Evolutionary conservation across 805 yeast species (phyloP).

Genomic region (Sugiyamaella chiloensis): DNA sequence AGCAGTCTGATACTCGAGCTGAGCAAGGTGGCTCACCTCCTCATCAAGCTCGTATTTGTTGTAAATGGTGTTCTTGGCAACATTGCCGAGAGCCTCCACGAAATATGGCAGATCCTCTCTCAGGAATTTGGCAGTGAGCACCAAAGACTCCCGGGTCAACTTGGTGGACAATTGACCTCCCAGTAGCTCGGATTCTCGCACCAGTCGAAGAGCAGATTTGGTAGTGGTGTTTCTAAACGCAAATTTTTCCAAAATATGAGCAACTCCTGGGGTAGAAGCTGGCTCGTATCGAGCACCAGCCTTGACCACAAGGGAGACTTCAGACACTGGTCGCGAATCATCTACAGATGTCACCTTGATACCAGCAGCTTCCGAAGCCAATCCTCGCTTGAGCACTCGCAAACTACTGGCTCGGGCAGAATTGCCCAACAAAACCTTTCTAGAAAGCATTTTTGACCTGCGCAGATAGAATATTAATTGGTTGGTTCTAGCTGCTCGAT

Average conservation of each 20-base stretch:
- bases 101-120: constrained; percentile 88
- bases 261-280: constrained; percentile 62
- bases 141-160: constrained; percentile 81
- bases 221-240: constrained; percentile 72
- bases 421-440: background rate
- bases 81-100: constrained; percentile 79
- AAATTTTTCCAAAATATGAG: constrained; percentile 82
- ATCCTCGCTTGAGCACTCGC: background rate
- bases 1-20: constrained; percentile 51
- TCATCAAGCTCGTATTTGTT: constrained; percentile 82
- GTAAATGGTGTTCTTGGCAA: constrained; percentile 61
- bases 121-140: constrained; percentile 77
- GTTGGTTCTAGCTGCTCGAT: too few relatives aligned
- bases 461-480: too few relatives aligned
- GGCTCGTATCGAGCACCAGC: constrained; percentile 77
- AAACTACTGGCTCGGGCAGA: background rate
- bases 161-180: constrained; percentile 75
- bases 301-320: constrained; percentile 74
- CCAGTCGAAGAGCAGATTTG: constrained; percentile 86
- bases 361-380: constrained; percentile 28
- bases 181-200: constrained; percentile 89
- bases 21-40: constrained; percentile 75
- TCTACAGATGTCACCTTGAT: constrained; percentile 32
- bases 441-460: constrained; percentile 1
- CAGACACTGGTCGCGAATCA: constrained; percentile 67